Conservation (phyloP, 106 monocot genomes). For the Apostasia ramifera region DNA sequence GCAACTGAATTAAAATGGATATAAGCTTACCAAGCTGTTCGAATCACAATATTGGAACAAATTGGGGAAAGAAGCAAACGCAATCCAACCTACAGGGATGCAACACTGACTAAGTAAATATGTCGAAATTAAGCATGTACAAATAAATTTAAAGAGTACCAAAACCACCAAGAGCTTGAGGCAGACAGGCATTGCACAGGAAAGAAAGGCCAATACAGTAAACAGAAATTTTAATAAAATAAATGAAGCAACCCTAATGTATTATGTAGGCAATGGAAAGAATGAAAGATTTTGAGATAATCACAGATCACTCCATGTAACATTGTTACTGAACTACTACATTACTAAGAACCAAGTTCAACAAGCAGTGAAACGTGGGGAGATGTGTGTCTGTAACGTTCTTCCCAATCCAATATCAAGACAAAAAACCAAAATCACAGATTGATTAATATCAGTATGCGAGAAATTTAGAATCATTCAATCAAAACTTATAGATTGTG, state of each 20-base stretch:
- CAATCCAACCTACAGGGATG: constrained; percentile 53
- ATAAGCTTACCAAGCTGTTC: constrained; percentile 69
- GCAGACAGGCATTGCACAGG: not conserved
- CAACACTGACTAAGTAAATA: not conserved
- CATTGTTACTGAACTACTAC: not conserved
- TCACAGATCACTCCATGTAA: not conserved
- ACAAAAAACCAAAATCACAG: not conserved
- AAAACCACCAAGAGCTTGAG: not conserved
- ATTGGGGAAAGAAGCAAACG: constrained; percentile 52
- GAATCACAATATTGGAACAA: constrained; percentile 59
- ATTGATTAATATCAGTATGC: not conserved
- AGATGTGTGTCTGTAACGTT: no score
- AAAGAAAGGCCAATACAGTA: not conserved
- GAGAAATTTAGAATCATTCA: not conserved
- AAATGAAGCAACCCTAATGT: not conserved
- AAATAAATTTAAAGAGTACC: not conserved
- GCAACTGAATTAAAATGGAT: not conserved
- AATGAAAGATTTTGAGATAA: not conserved
- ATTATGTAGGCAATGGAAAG: not conserved
- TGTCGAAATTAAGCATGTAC: not conserved
- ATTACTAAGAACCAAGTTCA: not conserved
- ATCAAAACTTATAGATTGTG: not conserved
- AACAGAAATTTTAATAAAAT: not conserved
- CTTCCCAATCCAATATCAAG: no score
- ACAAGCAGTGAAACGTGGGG: no score